Conservation (phyloP, 352 stramenopile genomes). For the Globisporangium yorkense region DNA sequence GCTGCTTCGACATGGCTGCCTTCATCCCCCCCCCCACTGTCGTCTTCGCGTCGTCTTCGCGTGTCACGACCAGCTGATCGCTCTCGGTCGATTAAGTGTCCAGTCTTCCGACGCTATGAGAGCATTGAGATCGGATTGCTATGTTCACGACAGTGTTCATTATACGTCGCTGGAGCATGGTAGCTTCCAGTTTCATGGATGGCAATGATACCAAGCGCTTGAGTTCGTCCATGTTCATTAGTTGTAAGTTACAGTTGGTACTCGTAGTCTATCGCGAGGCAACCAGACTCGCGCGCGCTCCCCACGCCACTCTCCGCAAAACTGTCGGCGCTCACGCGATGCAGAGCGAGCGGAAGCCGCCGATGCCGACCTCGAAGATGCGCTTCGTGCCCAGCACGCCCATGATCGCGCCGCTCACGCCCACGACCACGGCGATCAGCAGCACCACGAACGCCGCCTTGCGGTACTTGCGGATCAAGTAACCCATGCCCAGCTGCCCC, state of each 20-base stretch:
- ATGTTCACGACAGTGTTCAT: no score
- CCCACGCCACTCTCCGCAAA: neutral
- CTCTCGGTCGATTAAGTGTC: no score
- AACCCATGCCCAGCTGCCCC: conserved; percentile 89
- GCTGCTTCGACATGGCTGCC: conserved; percentile 13
- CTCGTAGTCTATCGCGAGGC: neutral
- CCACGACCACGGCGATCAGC: conserved; percentile 65
- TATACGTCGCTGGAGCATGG: no score
- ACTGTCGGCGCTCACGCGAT: conserved; percentile 6
- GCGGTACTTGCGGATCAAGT: conserved; percentile 90
- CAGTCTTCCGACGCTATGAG: no score
- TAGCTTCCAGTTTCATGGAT: no score
- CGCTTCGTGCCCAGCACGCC: conserved; percentile 52
- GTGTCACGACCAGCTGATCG: no score
- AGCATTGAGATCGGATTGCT: no score
- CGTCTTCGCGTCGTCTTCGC: neutral
- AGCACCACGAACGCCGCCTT: conserved; percentile 80
- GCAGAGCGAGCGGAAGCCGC: conserved; percentile 71
- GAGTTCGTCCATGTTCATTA: no score
- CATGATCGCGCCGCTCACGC: conserved; percentile 68
- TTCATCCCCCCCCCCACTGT: neutral
- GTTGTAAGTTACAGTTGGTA: neutral
- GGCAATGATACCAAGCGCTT: no score
- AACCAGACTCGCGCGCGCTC: neutral
- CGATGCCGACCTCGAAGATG: conserved; percentile 55